Base-by-base conservation (phyloP, 495 filamentous ascomycete genomes). In the Aspergillus sparsus region DNA sequence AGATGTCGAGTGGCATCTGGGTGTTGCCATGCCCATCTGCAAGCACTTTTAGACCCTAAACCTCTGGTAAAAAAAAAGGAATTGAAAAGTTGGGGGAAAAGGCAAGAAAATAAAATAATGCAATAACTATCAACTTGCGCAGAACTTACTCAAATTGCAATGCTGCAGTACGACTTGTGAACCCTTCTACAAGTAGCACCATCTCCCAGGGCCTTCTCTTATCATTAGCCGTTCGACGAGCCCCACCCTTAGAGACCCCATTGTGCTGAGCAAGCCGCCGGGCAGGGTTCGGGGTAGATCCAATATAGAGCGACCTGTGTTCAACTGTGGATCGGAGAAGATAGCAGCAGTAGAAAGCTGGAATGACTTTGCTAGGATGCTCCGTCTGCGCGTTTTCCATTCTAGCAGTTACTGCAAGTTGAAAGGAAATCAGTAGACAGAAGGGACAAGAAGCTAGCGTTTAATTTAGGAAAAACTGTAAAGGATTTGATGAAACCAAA, bases 11-110 rank as follows among this genome's bases (percentile, higher is more conserved):
- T 89, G 27, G 84, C 66, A 64, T 92, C 86, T 0, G 90, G 82
- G 68, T 97, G 89, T 62, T 89, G 91, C 82, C 93, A 91, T 36
- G 93, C 93, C 93, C 93, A 98, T 82, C 90, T 94, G 55, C 13
- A 52, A 42, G 7, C n/a, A 10, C 34, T 41, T 41, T 57, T 35
- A 37, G 18, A 49, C 5, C 13, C 12, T 51, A 18, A 7, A 27
- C 32, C 6, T 13, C 11, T 21, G n/a, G 6, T n/a, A n/a, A n/a
- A n/a, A 16, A 60, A 44, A n/a, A 37, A 59, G 6, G 8, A 15
- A 36, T 11, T 9, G n/a, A n/a, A 41, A 41, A 41, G n/a, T 10
- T 11, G 37, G 37, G 10, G 4, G 37, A 41, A 4, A n/a, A 41
- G 37, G 37, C 53, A 68, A 51, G 31, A 13, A n/a, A 57, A 52